Conservation (phyloP, 225 moss, liverwort and hornwort species). For the Ulota crispa region DNA sequence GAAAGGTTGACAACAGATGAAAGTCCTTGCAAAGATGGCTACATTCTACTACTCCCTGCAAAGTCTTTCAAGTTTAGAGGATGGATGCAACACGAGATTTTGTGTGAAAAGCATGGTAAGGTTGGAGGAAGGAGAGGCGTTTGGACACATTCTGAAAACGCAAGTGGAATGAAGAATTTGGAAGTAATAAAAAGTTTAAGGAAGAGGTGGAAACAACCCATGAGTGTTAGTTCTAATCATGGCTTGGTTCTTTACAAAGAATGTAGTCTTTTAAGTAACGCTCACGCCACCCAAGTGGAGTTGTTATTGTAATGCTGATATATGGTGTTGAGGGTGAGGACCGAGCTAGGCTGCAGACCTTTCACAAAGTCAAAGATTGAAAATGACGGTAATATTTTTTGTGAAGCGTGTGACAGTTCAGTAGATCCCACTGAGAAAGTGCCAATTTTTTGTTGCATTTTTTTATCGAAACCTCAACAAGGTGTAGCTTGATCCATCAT, state of each 20-base stretch:
- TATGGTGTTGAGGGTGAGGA: no score
- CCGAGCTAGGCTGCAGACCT: no score
- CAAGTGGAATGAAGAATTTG: not conserved
- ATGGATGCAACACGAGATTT: not conserved
- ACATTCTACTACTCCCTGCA: not conserved
- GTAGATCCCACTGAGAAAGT: no score
- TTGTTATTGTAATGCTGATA: no score
- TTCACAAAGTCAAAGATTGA: no score
- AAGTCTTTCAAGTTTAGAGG: not conserved
- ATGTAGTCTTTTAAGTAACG: conserved; percentile 1
- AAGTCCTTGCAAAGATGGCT: not conserved
- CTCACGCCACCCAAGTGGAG: no score
- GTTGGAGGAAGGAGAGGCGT: conserved; percentile 20
- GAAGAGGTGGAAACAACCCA: not conserved
- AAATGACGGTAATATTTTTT: no score
- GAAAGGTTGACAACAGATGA: not conserved
- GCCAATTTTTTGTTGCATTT: no score
- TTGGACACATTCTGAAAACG: not conserved
- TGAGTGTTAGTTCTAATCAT: not conserved
- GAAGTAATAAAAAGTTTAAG: not conserved
- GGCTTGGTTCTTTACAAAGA: not conserved
- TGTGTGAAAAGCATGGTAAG: not conserved
- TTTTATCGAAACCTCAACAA: no score
- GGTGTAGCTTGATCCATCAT: no score
- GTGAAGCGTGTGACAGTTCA: no score